Base-by-base conservation (phyloP, 1,139 yeast genomes). In the Yamadazyma trypodendri region DNA sequence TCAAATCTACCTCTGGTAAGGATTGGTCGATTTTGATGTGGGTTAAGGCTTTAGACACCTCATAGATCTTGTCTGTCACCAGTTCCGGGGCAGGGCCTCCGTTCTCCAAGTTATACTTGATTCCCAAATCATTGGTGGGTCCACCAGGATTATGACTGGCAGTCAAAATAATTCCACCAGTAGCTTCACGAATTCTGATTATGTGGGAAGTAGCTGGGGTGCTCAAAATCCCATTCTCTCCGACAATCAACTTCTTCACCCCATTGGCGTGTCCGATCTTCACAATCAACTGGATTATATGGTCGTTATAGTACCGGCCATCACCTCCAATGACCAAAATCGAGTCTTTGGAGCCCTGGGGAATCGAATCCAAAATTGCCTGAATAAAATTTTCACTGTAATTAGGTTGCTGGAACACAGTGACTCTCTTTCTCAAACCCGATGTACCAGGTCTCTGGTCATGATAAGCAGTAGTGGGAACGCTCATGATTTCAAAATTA, bases 81-180 rank as follows among this genome's bases (percentile, higher is more conserved):
- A 84, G 69, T 62, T 92, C 98, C 4, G 98, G 98, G n/a, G 98
- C 98, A 28, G 98, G 98, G 2, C 97, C 98, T 48, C 98, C 98
- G 56, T 92, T 90, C 46, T 87, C 79, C 63, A 94, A 72, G 63
- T 92, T 92, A 72, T 92, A 92, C 70, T 92, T 92, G 70, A 92
- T 92, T 42, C 98, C 98, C 61, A 90, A 77, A 59, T 92, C 98
- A 46, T 87, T 81, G 25, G 75, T 66, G 43, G 97, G 97, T 6
- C 97, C 97, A 60, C 98, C 98, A n/a, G 98, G 98, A 64, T 92
- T 92, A 65, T 92, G 98, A 24, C 96, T 85, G 3, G 98, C 98
- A 15, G 98, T 92, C 56, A 92, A 73, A 48, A 94, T 88, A 61
- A 92, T 89, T 44, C 97, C 98, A 45, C 98, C 98, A 7, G 97